phyloP scores from a whole-genome alignment of 257 asterid genomes.

The Nicotiana attenuata region DNA sequence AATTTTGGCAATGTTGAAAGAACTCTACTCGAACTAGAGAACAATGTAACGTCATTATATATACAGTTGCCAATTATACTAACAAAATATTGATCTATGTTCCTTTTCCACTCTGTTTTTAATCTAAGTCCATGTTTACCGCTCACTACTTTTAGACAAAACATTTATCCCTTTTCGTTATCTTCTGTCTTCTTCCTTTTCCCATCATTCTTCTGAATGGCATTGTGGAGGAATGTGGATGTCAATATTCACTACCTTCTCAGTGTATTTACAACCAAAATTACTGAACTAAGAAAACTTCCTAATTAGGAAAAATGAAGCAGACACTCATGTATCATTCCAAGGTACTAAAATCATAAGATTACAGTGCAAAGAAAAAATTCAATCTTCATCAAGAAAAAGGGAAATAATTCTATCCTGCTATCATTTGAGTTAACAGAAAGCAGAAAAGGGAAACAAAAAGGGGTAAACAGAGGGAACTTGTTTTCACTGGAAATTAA shows the following conservation, averaged over 20 bases:
- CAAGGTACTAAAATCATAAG: neutral
- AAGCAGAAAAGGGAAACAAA: neutral
- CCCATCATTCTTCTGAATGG: neutral
- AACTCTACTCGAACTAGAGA: neutral
- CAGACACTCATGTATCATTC: neutral
- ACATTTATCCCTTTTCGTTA: neutral
- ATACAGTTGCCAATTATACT: neutral
- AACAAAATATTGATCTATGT: neutral
- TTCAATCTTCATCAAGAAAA: neutral
- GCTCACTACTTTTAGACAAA: neutral
- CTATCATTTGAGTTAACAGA: neutral
- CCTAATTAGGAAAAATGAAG: neutral
- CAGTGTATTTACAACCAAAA: neutral
- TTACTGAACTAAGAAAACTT: neutral
- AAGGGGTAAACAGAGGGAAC: neutral
- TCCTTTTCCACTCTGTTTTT: neutral
- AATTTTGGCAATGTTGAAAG: neutral
- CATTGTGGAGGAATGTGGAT: neutral
- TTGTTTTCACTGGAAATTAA: neutral
- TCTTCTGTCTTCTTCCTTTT: neutral
- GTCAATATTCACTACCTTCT: neutral
- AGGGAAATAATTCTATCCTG: neutral
- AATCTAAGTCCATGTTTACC: neutral
- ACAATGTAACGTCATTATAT: neutral
- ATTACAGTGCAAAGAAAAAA: neutral